Conservation (phyloP, 75 land plant species). For the Cupressus sempervirens region DNA sequence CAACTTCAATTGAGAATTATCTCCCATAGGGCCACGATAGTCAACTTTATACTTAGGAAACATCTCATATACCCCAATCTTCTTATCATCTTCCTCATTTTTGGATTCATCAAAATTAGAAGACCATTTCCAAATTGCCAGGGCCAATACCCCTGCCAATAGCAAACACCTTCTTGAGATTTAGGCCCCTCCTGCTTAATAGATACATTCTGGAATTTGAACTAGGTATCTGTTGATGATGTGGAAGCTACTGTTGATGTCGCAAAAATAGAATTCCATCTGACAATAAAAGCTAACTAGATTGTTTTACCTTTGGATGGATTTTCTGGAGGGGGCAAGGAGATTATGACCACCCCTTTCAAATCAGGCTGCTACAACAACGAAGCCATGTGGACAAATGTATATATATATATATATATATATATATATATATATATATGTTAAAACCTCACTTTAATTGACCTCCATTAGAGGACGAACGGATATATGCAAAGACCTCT, state of each 20-base stretch:
- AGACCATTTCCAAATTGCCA: constrained; percentile 5
- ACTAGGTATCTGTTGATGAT: not conserved
- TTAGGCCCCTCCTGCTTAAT: not conserved
- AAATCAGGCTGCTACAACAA: constrained; percentile 10
- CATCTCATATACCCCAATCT: constrained; percentile 27
- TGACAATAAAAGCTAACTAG: constrained; percentile 47
- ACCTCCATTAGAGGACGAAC: not conserved
- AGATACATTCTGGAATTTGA: not conserved
- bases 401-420: not conserved
- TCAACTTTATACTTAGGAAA: constrained; percentile 21
- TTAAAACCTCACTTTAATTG: not conserved
- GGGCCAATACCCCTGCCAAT: not conserved
- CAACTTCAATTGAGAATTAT: constrained; percentile 26
- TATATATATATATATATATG: too few relatives aligned
- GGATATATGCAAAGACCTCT: not conserved
- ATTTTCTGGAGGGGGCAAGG: constrained; percentile 59
- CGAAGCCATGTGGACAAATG: constrained; percentile 1
- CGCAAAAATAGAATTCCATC: not conserved
- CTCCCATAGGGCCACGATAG: constrained; percentile 5
- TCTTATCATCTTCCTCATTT: constrained; percentile 3
- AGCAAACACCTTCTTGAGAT: not conserved
- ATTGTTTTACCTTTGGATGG: constrained; percentile 65
- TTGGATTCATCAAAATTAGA: not conserved
- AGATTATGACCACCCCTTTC: constrained; percentile 63
- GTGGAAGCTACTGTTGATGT: not conserved